phyloP scores from a whole-genome alignment of 2,329 filamentous ascomycete species.

The Coniochaeta hoffmannii region DNA sequence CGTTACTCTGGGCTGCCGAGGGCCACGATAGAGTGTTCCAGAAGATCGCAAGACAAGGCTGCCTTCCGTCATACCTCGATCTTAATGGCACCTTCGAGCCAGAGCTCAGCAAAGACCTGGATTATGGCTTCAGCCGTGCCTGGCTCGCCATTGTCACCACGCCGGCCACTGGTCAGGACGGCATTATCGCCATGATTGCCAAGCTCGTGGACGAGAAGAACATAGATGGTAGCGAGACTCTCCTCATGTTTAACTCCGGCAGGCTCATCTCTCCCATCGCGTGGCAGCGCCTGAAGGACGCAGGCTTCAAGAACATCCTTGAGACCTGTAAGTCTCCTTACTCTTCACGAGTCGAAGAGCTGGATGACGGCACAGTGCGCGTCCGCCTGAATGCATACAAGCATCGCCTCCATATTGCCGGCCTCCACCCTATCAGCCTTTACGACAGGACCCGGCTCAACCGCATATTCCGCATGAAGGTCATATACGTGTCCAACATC shows the following conservation, averaged over 20 bases:
- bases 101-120: neutral
- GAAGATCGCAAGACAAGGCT: neutral
- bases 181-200: neutral
- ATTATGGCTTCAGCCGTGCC: neutral
- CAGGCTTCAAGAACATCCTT: neutral
- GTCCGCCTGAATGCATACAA: neutral
- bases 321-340: neutral
- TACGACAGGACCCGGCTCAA: neutral
- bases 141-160: neutral
- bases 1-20: neutral
- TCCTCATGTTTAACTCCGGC: neutral
- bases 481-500: neutral
- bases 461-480: neutral
- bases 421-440: neutral
- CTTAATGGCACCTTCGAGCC: neutral
- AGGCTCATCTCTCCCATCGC: neutral
- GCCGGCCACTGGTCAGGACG: neutral
- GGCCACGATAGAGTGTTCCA: neutral
- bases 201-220: neutral
- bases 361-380: neutral
- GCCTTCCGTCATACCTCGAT: neutral
- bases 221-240: neutral
- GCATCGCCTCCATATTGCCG: neutral
- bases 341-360: neutral
- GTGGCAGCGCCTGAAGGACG: neutral